Evolutionary conservation across 441 rosid genomes (phyloP).

Genomic region (Adansonia grandidieri): DNA sequence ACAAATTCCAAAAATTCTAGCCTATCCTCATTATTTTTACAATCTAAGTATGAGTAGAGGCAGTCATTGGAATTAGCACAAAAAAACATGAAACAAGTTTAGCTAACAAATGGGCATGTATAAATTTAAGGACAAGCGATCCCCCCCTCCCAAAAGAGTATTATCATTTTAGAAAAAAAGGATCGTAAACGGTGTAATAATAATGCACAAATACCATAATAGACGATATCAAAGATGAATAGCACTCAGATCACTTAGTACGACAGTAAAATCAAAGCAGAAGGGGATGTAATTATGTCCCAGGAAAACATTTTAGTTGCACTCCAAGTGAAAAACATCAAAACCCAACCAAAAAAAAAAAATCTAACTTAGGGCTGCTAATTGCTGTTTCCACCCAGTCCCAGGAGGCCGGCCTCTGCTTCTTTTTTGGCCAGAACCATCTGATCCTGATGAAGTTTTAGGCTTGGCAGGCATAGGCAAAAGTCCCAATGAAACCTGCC

Average conservation of each 20-base stretch:
- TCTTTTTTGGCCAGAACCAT: slow-evolving; percentile 60
- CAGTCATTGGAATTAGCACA: neutral
- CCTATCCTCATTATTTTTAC: neutral
- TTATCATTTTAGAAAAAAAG: too few species aligned
- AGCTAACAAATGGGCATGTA: neutral
- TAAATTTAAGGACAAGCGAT: too few species aligned
- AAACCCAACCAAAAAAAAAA: slow-evolving; percentile 13
- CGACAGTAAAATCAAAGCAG: neutral
- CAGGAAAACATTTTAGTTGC: slow-evolving; percentile 12
- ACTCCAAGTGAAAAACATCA: slow-evolving; percentile 21
- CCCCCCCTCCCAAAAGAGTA: neutral
- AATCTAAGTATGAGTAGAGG: neutral
- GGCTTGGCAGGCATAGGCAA: slow-evolving; percentile 63
- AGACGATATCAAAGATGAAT: neutral
- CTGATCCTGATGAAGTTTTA: slow-evolving; percentile 56
- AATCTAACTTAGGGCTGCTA: slow-evolving; percentile 78
- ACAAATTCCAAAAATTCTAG: neutral
- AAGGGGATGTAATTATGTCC: neutral
- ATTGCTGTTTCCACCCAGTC: slow-evolving; percentile 87
- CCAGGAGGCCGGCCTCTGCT: slow-evolving; percentile 95
- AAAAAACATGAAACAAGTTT: neutral
- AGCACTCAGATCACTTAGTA: neutral
- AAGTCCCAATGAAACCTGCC: slow-evolving; percentile 87
- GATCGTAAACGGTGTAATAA: too few species aligned
- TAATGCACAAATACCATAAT: neutral